Base-by-base conservation (phyloP, 768 basidiomycete species). In the Gymnopilus junonius region DNA sequence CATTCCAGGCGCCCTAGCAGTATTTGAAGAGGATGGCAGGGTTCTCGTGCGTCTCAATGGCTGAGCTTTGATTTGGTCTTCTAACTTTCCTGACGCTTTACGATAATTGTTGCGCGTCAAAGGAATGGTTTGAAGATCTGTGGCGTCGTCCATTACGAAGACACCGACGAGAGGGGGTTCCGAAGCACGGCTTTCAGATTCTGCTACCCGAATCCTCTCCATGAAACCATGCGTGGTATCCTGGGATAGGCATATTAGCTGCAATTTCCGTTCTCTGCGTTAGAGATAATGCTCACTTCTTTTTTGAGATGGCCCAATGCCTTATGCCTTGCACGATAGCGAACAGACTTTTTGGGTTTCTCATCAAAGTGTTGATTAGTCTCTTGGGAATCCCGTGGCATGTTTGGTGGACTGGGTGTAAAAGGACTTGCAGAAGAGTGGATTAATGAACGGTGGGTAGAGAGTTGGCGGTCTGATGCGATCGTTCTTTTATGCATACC, bases 211-310 rank as follows among this genome's bases (percentile, higher is more conserved):
- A 50, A 61, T 37, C 51, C 59, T 61, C 29, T 61, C 51, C 59
- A 42, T 61, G 42, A 61, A 61, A 61, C 59, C 51, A 51, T 61
- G 50, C 59, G 54, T 43, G 35, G 59, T 61, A 42, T 31, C 40
- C 59, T 61, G 59, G 51, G 40, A 61, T 55, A 54, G 14, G 10
- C 4, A 21, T 8, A 17, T 54, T 50, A 51, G 53, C 12, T n/a
- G 21, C 23, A 31, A 35, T 40, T 21, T 21, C 5, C 11, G 27
- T 8, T 27, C 3, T 23, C n/a, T 11, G 21, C 1, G 45, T 32
- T 7, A n/a, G 17, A 25, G 8, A 21, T 4, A n/a, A 21, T 54
- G 43, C 59, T 61, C 51, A 42, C 59, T 34, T 55, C 51, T 23
- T 53, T 17, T 21, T 42, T 42, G 17, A 61, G 27, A 23, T 61